phyloP scores from a whole-genome alignment of 2,329 filamentous ascomycete species.

The Nemania serpens region DNA sequence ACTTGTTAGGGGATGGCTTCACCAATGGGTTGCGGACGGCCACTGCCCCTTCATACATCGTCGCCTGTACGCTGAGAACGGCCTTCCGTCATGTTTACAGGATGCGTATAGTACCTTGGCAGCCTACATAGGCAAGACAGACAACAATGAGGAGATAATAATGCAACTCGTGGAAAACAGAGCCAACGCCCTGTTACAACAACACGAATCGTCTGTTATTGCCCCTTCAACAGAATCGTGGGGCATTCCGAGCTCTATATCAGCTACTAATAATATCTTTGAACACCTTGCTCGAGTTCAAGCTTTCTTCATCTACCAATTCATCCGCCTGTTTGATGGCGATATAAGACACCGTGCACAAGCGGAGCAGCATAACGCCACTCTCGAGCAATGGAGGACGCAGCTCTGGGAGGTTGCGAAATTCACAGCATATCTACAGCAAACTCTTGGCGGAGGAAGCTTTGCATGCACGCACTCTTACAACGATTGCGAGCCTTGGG shows the following conservation, averaged over 20 bases:
- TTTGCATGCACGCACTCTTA: too few relatives aligned
- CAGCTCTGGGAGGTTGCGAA: constrained; percentile 4
- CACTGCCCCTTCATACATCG: constrained; percentile 3
- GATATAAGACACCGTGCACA: constrained; percentile 1
- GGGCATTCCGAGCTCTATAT: too few relatives aligned
- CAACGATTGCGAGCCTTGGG: too few relatives aligned
- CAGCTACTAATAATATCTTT: not conserved
- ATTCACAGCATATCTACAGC: too few relatives aligned
- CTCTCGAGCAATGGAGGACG: constrained; percentile 2
- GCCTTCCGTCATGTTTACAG: constrained; percentile 5
- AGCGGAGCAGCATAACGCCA: not conserved
- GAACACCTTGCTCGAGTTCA: not conserved
- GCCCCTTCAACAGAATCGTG: not conserved
- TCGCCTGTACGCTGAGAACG: not conserved
- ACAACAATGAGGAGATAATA: not conserved
- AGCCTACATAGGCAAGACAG: not conserved
- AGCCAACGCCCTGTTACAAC: not conserved
- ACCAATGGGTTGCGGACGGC: not conserved
- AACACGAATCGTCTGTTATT: not conserved
- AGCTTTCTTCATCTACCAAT: constrained; percentile 13
- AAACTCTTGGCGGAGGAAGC: too few relatives aligned
- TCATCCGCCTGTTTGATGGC: constrained; percentile 8
- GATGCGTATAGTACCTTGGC: constrained; percentile 3
- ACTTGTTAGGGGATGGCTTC: not conserved
- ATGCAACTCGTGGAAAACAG: constrained; percentile 1